A percentile compares a stretch with the other conserved stretches of the same genome.
Evolutionary conservation across 2,329 filamentous ascomycete genomes (phyloP).

Genomic region (Arthroderma sp.): DNA sequence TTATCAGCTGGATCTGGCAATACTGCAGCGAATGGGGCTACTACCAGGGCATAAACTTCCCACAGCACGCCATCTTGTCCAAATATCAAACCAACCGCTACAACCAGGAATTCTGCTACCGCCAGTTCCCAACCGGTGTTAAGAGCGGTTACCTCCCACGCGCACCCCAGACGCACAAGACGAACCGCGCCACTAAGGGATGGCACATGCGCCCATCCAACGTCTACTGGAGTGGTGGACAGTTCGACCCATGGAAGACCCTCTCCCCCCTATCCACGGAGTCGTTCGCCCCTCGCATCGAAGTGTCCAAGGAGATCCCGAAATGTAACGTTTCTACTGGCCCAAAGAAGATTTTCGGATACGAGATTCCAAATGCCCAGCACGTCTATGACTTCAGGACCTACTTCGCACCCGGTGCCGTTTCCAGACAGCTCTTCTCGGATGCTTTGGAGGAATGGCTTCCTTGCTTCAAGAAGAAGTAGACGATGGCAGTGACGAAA

Average conservation of each 20-base stretch:
- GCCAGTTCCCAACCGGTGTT: conserved; percentile 37
- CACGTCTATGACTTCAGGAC: conserved; percentile 41
- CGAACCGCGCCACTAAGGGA: conserved; percentile 38
- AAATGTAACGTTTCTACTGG: conserved; percentile 31
- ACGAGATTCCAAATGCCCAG: conserved; percentile 34
- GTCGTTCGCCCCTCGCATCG: conserved; percentile 30
- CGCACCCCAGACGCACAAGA: conserved; percentile 27
- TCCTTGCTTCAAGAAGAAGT: conserved; percentile 28
- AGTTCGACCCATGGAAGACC: conserved; percentile 43
- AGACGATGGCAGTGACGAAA: not conserved
- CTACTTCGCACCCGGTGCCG: conserved; percentile 22
- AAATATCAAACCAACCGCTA: conserved; percentile 37
- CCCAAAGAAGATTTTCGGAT: conserved; percentile 37
- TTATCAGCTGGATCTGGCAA: conserved; percentile 41
- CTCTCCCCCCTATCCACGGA: conserved; percentile 35
- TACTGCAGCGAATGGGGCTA: conserved; percentile 44
- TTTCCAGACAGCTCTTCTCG: conserved; percentile 29
- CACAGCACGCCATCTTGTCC: conserved; percentile 37
- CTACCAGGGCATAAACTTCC: conserved; percentile 39
- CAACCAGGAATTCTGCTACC: conserved; percentile 36
- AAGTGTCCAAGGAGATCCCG: conserved; percentile 32
- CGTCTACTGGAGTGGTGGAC: conserved; percentile 39
- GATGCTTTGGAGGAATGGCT: conserved; percentile 38
- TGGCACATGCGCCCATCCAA: conserved; percentile 43
- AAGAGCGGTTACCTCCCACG: conserved; percentile 31